Base-by-base conservation (phyloP, 2,329 filamentous ascomycete genomes). In the Xylariales sp. region DNA sequence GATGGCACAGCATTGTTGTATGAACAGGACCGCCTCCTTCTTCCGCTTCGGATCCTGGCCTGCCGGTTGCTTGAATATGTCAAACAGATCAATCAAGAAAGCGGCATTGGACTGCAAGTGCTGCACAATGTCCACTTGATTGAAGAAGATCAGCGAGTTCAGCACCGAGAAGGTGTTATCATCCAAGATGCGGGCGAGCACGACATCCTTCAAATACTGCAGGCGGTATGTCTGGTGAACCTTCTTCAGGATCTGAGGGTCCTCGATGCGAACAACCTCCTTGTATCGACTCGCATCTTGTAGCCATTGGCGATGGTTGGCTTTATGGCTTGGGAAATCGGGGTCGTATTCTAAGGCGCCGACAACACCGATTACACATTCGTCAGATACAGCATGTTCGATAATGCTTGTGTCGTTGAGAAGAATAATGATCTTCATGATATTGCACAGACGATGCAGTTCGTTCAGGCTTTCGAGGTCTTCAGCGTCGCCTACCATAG, bases 181-280 rank as follows among this genome's bases (percentile, higher is more conserved):
- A 63, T 98, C 93, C 44, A 98, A 74, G 46, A 98, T 97, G 45
- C 93, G 81, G 20, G 93, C 93, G 29, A 98, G 76, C 1, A 97
- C 91, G n/a, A 98, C 93, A 54, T 98, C 93, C 61, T 97, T 98
- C 38, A 98, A 74, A 59, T 98, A 98, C 56, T 95, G 90, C 23
- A 98, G 69, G 27, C 93, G 86, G 66, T 96, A 96, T 1, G 93
- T 97, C 60, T 90, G 88, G 56, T 96, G 90, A 27, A 98, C 97
- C 69, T 97, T 97, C 52, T 79, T 83, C 49, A 83, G 81, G 46
- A 96, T 87, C 36, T 76, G 67, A 5, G 82, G 75, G 51, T 96
- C 88, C 51, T 90, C 84, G 50, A 98, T 96, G 38, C 79, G 84
- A 14, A 98, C 90, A 11, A 98, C 93, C 68, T 98, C 91, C 62